Base-by-base conservation (phyloP, 208 protist genomes). In the Trypanosoma congolense region DNA sequence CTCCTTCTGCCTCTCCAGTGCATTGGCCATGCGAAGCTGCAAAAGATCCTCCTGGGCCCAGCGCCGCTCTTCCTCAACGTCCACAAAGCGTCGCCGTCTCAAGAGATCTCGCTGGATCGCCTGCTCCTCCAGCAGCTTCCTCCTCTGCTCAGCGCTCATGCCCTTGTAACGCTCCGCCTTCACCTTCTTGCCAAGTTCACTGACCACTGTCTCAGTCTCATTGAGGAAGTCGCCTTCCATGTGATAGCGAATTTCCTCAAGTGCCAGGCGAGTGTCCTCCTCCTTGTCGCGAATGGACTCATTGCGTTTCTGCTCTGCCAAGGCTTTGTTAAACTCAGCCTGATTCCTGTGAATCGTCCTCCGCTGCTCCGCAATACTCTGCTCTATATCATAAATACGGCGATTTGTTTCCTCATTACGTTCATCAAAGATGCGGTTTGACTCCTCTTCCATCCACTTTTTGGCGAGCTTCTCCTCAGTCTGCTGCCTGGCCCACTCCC, bases 371-470 rank as follows among this genome's bases (percentile, higher is more conserved):
- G 80, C 75, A 30, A 92, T 82, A 41, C 77, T 75, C 46, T 76
- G 66, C 72, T 95, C 85, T 31, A 92, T 62, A 49, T 86, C 58
- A 64, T 93, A 90, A 21, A 81, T 79, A 28, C 83, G 76, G 60
- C 66, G 56, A 58, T 92, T 92, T 12, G 77, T 75, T 61, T 97
- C 89, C 61, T 95, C 87, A 56, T 83, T 88, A 25, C 85, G 81
- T 35, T 87, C 79, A 48, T 96, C 87, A 57, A 78, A 95, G 18
- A 70, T 59, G 40, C 77, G 69, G 48, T 95, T 80, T 49, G 75
- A 73, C 66, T 89, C 81, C 55, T 87, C 67, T 68, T 97, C 90
- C 89, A 92, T 90, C 80, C 84, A 93, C 65, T 95, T 96, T 70
- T 91, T 90, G 33, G 85, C 75, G 18, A 90, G 65, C 69, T 96